Evolutionary conservation across 805 yeast genomes (phyloP).

Genomic region (Allodekkera sacchari): DNA sequence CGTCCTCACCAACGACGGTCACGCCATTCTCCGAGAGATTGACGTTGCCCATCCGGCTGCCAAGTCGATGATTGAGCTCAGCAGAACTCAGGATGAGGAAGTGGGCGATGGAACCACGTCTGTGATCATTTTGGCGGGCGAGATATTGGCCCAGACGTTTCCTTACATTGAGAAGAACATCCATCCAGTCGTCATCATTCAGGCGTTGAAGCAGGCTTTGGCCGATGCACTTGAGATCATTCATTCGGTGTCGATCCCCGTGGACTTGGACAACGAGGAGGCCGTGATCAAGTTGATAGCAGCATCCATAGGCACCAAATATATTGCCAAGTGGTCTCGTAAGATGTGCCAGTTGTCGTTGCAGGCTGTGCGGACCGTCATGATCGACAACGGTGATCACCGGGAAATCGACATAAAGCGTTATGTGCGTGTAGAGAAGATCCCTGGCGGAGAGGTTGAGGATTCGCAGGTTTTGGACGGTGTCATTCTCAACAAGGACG

Average conservation of each 20-base stretch:
- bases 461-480: constrained; percentile 88
- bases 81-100: constrained; percentile 97
- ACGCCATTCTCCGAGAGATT: constrained; percentile 93
- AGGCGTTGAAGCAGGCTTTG: constrained; percentile 86
- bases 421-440: constrained; percentile 88
- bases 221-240: constrained; percentile 86
- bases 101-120: constrained; percentile 89
- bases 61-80: constrained; percentile 92
- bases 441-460: constrained; percentile 96
- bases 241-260: constrained; percentile 72
- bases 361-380: constrained; percentile 79
- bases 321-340: constrained; percentile 82
- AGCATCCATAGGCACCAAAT: constrained; percentile 94
- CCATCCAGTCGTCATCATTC: constrained; percentile 94
- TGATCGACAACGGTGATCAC: constrained; percentile 49
- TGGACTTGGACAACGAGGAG: constrained; percentile 73
- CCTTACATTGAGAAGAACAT: constrained; percentile 92
- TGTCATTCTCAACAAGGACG: constrained; percentile 88
- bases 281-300: constrained; percentile 82
- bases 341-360: constrained; percentile 87
- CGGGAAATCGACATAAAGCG: constrained; percentile 90
- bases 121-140: constrained; percentile 95
- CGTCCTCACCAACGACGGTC: constrained; percentile 96
- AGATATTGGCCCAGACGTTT: constrained; percentile 88
- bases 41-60: constrained; percentile 99